Base-by-base conservation (phyloP, 768 basidiomycete species). In the Serendipita indica region DNA sequence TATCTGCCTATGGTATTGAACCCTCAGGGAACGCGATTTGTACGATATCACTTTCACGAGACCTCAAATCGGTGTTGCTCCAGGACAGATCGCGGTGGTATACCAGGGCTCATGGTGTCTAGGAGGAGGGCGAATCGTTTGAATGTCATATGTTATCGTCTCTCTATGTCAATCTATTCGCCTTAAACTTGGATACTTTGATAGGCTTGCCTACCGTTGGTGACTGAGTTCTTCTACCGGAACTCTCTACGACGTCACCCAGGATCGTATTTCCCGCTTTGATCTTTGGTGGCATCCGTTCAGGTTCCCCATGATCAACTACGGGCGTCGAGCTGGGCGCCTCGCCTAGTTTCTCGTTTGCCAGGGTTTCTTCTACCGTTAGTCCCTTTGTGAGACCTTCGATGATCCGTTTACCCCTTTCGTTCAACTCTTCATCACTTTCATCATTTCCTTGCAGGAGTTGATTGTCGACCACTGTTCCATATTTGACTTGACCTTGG, bases 101-200 rank as follows among this genome's bases (percentile, higher is more conserved):
- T 96, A 82, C 69, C 75, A 81, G 59, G 80, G 74, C 1, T 76
- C 81, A 43, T 84, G 84, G 82, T 92, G 89, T 69, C 73, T 94
- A 30, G 92, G 92, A 2, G 86, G 84, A 65, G 41, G 41, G n/a
- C 18, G 7, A n/a, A 43, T 43, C 5, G 41, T 7, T 18, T n/a
- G 27, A n/a, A 43, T 43, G 7, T 7, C 25, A 1, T 22, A 27
- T 22, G 32, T 20, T 10, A 54, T 54, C 49, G 30, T 22, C 22
- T 2, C 7, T 54, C 32, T 54, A 2, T 20, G 4, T 18, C 25
- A 54, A 25, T 27, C 49, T 54, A 54, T 54, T 54, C 22, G 49
- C 49, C n/a, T 54, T 54, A 18, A 54, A 54, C 2, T 28, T 54
- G 4, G 49, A 54, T 27, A 54, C 49, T 27, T 54, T 54, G 4